Percentiles rank a stretch among this genome's conserved stretches.
Evolutionary conservation across 1,139 yeast species (phyloP).

Genomic region (Pneumocystis murina): DNA sequence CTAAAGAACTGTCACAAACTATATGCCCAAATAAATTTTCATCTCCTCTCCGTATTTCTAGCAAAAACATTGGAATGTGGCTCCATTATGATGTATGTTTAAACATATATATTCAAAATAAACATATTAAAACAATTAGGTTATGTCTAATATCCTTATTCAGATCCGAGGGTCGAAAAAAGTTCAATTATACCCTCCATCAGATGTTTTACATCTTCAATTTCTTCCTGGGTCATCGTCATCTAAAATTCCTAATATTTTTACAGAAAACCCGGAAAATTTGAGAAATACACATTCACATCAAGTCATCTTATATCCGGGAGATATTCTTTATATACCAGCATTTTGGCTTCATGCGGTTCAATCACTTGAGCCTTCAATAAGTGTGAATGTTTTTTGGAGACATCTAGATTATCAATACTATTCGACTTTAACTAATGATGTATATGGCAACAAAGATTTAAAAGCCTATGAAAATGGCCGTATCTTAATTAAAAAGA

Average conservation of each 20-base stretch:
- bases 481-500: slow-evolving; percentile 17
- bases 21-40: slow-evolving; percentile 20
- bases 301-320: slow-evolving; percentile 25
- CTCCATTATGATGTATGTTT: slow-evolving; percentile 25
- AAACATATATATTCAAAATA: not conserved
- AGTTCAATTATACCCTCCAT: slow-evolving; percentile 26
- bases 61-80: slow-evolving; percentile 26
- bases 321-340: slow-evolving; percentile 27
- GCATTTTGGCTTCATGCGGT: slow-evolving; percentile 29
- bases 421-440: slow-evolving; percentile 23
- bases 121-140: slow-evolving; percentile 4
- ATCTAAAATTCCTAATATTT: slow-evolving; percentile 23
- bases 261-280: slow-evolving; percentile 16
- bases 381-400: slow-evolving; percentile 27
- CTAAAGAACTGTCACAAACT: slow-evolving; percentile 15
- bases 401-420: slow-evolving; percentile 19
- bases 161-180: slow-evolving; percentile 25
- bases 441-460: slow-evolving; percentile 27
- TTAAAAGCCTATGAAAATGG: slow-evolving; percentile 24
- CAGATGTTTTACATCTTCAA: slow-evolving; percentile 20
- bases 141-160: slow-evolving; percentile 26
- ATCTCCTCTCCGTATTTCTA: slow-evolving; percentile 25
- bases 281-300: slow-evolving; percentile 20
- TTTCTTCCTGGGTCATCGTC: slow-evolving; percentile 26
- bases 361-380: slow-evolving; percentile 21